A percentile compares a stretch with the other conserved stretches of the same genome.
Conservation (phyloP, 2,329 filamentous ascomycete species). For the Raffaelea arxii region DNA sequence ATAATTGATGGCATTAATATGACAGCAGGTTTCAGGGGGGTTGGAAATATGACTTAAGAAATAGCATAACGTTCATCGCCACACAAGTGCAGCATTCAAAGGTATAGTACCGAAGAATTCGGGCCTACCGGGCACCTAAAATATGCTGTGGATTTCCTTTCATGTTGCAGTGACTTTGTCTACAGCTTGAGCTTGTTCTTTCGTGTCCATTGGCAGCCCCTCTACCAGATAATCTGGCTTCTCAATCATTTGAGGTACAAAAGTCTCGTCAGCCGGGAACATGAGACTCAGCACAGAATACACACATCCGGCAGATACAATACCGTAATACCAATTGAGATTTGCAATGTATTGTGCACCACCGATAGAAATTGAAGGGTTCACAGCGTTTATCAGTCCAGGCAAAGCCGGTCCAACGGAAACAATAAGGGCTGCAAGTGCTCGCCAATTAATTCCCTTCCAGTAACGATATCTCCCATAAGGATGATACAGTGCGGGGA, state of each 20-base stretch:
- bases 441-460: slow-evolving; percentile 14
- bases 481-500: slow-evolving; percentile 25
- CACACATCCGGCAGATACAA: not conserved
- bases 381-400: slow-evolving; percentile 2
- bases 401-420: not conserved
- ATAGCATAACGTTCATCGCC: no score
- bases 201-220: not conserved
- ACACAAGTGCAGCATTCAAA: no score
- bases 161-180: no score
- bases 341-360: not conserved
- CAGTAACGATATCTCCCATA: slow-evolving; percentile 23
- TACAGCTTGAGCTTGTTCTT: no score
- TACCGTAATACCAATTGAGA: slow-evolving; percentile 8
- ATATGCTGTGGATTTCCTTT: no score
- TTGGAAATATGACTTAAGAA: no score
- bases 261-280: slow-evolving; percentile 5
- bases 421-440: not conserved
- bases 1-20: no score
- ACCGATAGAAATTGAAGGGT: not conserved
- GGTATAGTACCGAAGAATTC: no score
- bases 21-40: no score
- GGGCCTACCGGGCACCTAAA: no score
- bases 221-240: not conserved
- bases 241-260: slow-evolving; percentile 2
- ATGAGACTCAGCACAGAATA: slow-evolving; percentile 2